Evolutionary conservation across 352 stramenopile genomes (phyloP).

Genomic region (Phytophthora brassicae): DNA sequence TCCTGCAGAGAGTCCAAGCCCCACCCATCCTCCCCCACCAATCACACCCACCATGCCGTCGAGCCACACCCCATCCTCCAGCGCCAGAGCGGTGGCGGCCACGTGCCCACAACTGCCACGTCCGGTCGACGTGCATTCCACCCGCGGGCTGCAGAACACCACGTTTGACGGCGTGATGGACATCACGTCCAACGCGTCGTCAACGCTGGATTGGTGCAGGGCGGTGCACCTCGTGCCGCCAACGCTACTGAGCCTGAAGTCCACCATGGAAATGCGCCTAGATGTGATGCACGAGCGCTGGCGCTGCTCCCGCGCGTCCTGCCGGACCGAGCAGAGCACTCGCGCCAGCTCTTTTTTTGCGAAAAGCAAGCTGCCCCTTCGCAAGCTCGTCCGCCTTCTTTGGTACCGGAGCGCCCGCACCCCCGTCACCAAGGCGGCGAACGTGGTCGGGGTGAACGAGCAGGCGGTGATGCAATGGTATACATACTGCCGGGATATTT

Average conservation of each 20-base stretch:
- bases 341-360: not conserved
- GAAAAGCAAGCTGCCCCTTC: not conserved
- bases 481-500: not conserved
- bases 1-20: no score
- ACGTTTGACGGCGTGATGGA: not conserved
- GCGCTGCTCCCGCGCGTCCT: not conserved
- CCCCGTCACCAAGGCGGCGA: not conserved
- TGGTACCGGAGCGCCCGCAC: not conserved
- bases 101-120: not conserved
- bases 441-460: not conserved
- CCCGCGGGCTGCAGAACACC: not conserved
- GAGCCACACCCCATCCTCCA: no score
- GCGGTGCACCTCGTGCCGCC: not conserved
- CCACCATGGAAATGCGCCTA: not conserved
- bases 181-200: not conserved
- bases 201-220: not conserved
- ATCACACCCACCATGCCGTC: no score
- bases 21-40: no score
- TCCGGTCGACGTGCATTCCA: not conserved
- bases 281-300: not conserved
- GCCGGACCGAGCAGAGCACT: not conserved
- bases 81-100: no score
- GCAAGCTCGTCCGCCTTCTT: not conserved
- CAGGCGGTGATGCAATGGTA: conserved; percentile 5
- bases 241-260: not conserved